These are phyloP conservation scores for Ephemerocybe angulata DNA, from an alignment of 768 basidiomycete species.

Conservation along the genomic window DNA sequence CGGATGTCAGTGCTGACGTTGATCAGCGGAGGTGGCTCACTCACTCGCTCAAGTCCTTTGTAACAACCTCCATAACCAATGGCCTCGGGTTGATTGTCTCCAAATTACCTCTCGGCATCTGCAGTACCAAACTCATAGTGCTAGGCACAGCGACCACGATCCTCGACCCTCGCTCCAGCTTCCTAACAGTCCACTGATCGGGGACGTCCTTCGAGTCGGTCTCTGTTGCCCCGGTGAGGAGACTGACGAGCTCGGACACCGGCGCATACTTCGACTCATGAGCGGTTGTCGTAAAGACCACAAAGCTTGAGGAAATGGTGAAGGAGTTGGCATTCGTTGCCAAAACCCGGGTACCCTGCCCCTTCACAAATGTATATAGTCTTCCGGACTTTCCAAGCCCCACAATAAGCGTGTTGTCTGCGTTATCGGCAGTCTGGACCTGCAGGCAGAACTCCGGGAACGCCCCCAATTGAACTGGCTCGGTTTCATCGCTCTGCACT, in stretches of 20 bases:
- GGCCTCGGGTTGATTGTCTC: conserved; percentile 95
- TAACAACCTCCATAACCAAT: conserved; percentile 82
- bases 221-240: conserved; percentile 26
- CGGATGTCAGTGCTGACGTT: neutral
- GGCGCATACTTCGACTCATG: conserved; percentile 81
- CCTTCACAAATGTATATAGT: conserved; percentile 46
- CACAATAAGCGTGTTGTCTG: conserved; percentile 39
- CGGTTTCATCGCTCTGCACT: neutral
- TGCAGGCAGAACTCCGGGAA: conserved; percentile 64
- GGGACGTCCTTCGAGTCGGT: conserved; percentile 23
- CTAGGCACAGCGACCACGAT: conserved; percentile 89
- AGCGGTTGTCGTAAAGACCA: conserved; percentile 80
- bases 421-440: conserved; percentile 28
- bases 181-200: conserved; percentile 60
- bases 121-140: conserved; percentile 84
- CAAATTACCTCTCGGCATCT: conserved; percentile 97
- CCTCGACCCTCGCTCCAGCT: conserved; percentile 84
- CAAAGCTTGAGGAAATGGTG: conserved; percentile 64
- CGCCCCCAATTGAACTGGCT: conserved; percentile 19
- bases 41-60: conserved; percentile 69
- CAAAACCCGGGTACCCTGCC: conserved; percentile 30
- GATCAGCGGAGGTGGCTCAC: conserved; percentile 21
- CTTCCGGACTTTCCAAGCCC: conserved; percentile 67
- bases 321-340: conserved; percentile 68
- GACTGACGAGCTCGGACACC: conserved; percentile 28